Conservation (phyloP, 768 basidiomycete genomes). For the Kockovaella imperatae region DNA sequence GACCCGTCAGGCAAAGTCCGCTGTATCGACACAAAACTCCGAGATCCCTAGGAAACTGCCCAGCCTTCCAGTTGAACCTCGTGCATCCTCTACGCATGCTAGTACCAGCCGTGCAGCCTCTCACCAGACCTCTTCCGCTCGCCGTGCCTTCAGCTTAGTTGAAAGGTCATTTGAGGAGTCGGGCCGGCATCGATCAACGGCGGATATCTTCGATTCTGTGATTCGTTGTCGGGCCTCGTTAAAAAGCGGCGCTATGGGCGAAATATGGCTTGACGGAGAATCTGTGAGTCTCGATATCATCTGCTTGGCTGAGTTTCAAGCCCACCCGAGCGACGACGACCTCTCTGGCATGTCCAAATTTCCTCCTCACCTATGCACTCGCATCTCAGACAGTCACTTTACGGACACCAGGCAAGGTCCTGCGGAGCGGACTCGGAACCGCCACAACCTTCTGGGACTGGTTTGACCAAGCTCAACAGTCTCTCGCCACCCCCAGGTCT, state of each 20-base stretch:
- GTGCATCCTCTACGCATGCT: too few relatives aligned
- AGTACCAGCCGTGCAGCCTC: too few relatives aligned
- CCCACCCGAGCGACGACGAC: conserved; percentile 36
- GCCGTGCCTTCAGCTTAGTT: conserved; percentile 3
- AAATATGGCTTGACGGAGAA: conserved; percentile 43
- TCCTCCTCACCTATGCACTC: conserved; percentile 37
- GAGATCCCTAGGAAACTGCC: too few relatives aligned
- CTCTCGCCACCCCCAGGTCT: neutral
- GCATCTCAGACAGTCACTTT: conserved; percentile 26
- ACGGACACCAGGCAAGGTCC: conserved; percentile 8
- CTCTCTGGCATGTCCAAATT: conserved; percentile 32
- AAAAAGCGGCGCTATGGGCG: conserved; percentile 32
- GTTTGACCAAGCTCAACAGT: conserved; percentile 23
- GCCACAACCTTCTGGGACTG: conserved; percentile 40
- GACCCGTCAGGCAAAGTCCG: neutral
- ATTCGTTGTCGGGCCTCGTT: conserved; percentile 21
- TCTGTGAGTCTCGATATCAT: conserved; percentile 24
- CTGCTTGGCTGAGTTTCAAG: conserved; percentile 7
- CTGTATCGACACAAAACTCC: too few relatives aligned
- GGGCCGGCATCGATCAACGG: conserved; percentile 17
- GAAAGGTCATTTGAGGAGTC: conserved; percentile 21
- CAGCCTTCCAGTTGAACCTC: conserved; percentile 1
- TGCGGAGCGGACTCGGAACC: neutral
- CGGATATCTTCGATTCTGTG: conserved; percentile 29
- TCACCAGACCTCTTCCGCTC: too few relatives aligned